Evolutionary conservation across 257 asterid species (phyloP), one percentile per base, ranked within the genome.

Genomic region (Petrea volubilis): DNA sequence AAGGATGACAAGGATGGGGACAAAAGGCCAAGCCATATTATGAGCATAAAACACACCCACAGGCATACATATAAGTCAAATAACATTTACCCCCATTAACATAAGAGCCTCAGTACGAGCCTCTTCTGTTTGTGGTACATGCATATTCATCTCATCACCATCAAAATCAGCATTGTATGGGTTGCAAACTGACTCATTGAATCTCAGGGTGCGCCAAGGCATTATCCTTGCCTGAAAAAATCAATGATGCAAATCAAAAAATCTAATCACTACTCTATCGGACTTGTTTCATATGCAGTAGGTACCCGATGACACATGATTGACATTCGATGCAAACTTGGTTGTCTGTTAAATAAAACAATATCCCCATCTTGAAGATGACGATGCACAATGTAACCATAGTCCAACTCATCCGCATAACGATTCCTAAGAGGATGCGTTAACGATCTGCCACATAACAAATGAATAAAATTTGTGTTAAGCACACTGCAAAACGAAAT

Each of bases 81-180:
- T 18, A 57, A 13, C 62, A 56, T 74, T n/a, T 88, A 89, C 97
- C 87, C 99, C 99, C 97, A 94, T 94, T 61, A 94, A 80, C 91
- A 84, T 68, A 78, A 92, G 80, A 76, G 99, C 99, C 90, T 94
- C 99, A 2, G 97, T 86, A 15, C 99, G 96, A 13, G 99, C 97
- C 86, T 94, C 97, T 80, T 87, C 97, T 28, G 97, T 94, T 81
- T 94, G 99, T 64, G 99, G 99, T 65, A 91, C 99, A 79, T 94
- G 97, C 97, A 94, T 88, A 79, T 91, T 94, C 99, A 94, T 94
- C 91, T 94, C 99, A 77, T 94, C 99, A 64, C 99, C 99, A 83
- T 94, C 99, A 77, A 94, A 94, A 82, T 94, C 99, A 44, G 98
- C 98, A 81, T 94, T 94, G 71, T 94, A 94, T 29, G 99, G 99